Evolutionary conservation across 352 stramenopile species (phyloP), one percentile per base, ranked within the genome.

Genomic region (Aphanomyces cochlioides): DNA sequence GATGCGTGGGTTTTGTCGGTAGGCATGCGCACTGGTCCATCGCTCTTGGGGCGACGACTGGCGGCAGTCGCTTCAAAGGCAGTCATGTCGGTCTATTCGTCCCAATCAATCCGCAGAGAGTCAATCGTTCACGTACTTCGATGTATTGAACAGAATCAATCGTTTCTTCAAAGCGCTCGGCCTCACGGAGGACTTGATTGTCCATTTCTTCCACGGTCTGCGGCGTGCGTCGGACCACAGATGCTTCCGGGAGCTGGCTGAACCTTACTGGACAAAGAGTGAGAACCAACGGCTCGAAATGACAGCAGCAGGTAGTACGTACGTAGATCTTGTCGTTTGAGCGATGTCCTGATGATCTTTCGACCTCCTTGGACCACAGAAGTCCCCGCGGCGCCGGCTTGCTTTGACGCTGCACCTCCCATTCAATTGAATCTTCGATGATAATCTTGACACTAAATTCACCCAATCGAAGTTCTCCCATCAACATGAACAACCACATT

Each of bases 141-240:
- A 69, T 7, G 17, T 45, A 61, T 12, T 69, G 36, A 12, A 69
- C 63, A 15, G 57, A 60, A 8, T 69, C 63, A 10, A 69, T 5
- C 8, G 50, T 58, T n/a, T 69, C 63, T 15, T 69, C 40, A 48
- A 69, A 69, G 63, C 63, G 63, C 36, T 69, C 47, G 34, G 63
- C 63, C 15, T 69, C 63, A 37, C 43, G 63, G 36, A 69, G 38
- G 15, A 69, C 38, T 13, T 40, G 34, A 6, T 60, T 19, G 50
- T 69, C 38, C 63, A 69, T 69, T 43, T 69, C 63, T 13, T 50
- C 21, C 13, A 66, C 58, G 40, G 34, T 47, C 37, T 19, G 10
- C 17, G 15, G 40, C 28, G 28, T 28, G 28, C 28, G 28, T 28
- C 28, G 28, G 28, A 28, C 28, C 28, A 28, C 28, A 28, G 28